These are phyloP conservation scores for Xylogone sp. DNA, from an alignment of 2,329 filamentous ascomycete species.

Conservation along the genomic window DNA sequence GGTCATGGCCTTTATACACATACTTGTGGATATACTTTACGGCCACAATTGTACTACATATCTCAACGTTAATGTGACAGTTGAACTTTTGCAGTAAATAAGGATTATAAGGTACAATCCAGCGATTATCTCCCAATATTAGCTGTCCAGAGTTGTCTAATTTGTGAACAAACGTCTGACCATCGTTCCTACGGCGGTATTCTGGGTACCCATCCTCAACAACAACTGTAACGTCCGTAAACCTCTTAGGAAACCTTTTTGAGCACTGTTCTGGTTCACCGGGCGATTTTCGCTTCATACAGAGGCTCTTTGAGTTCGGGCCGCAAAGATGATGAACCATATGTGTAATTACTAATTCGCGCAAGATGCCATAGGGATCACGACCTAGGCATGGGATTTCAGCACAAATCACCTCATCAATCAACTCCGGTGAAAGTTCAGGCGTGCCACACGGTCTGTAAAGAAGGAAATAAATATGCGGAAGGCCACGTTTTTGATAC, in stretches of 20 bases:
- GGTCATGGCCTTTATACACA: slow-evolving; percentile 9
- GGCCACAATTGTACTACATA: slow-evolving; percentile 4
- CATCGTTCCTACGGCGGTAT: background rate
- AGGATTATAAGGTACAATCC: slow-evolving; percentile 8
- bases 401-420: slow-evolving; percentile 2
- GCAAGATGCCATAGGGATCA: background rate
- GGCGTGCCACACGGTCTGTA: background rate
- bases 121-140: slow-evolving; percentile 4
- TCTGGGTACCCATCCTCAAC: background rate
- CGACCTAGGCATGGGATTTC: slow-evolving; percentile 1
- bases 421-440: background rate
- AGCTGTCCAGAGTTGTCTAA: background rate
- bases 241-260: background rate
- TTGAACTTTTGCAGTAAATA: slow-evolving; percentile 7
- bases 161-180: background rate
- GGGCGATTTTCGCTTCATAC: background rate
- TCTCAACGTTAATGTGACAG: slow-evolving; percentile 8
- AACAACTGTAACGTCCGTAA: background rate
- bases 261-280: background rate
- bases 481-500: slow-evolving; percentile 6
- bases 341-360: background rate
- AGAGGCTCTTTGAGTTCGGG: background rate
- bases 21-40: slow-evolving; percentile 14
- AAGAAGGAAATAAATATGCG: slow-evolving; percentile 3
- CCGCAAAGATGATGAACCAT: background rate